Conservation (phyloP, 1,284 basidiomycete species). For the Irpex rosettiformis region DNA sequence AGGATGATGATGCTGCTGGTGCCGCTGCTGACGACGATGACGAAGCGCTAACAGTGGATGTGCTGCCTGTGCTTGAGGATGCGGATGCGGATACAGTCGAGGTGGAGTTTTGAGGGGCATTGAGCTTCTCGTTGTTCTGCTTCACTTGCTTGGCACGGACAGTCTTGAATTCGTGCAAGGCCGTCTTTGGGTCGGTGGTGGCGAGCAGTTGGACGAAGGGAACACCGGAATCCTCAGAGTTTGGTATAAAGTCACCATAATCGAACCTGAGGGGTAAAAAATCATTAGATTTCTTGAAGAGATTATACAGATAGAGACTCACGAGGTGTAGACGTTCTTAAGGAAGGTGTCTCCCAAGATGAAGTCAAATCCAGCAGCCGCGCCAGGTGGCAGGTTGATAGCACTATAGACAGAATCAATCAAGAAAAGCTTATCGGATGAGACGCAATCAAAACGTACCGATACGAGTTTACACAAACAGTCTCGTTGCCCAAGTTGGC, state of each 20-base stretch:
- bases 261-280: conserved; percentile 31
- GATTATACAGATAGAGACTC: conserved; percentile 12
- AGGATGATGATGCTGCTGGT: not conserved
- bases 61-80: not conserved
- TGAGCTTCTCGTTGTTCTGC: conserved; percentile 10
- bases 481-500: conserved; percentile 16
- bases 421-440: conserved; percentile 5
- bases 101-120: not conserved
- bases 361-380: conserved; percentile 24
- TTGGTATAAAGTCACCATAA: conserved; percentile 33
- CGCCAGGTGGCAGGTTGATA: conserved; percentile 18
- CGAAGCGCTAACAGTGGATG: too few relatives aligned
- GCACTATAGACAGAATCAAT: conserved; percentile 14
- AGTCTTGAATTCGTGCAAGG: conserved; percentile 20
- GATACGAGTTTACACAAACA: conserved; percentile 23
- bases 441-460: conserved; percentile 10
- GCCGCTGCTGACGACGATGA: too few relatives aligned
- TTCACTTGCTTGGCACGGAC: conserved; percentile 19
- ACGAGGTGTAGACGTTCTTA: conserved; percentile 40
- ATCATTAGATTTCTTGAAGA: not conserved
- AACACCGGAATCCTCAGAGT: conserved; percentile 20
- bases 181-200: conserved; percentile 18
- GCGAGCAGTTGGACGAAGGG: conserved; percentile 33
- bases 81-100: not conserved
- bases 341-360: conserved; percentile 39